Base-by-base conservation (phyloP, 2,329 filamentous ascomycete genomes). In the Sporothrix mexicana region DNA sequence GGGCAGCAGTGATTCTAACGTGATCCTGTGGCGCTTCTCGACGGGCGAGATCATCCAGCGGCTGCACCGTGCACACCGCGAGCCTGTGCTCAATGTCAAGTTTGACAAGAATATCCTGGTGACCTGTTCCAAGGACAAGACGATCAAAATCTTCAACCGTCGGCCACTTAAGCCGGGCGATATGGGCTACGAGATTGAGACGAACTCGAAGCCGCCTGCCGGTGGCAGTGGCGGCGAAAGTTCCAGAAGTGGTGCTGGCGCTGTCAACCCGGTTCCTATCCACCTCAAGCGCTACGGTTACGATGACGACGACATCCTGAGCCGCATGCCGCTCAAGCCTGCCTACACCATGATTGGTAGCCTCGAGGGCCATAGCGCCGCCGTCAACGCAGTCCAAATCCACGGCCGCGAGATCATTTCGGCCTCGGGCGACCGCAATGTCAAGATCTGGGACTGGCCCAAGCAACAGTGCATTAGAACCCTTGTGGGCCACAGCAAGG, bases 71-170 rank as follows among this genome's bases (percentile, higher is more conserved):
- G 95, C 95, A 0, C 96, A 99, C 80, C 85, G 86, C 43, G 96
- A 99, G 81, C 97, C 95, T 0, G 95, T 99, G 0, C 85, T 99
- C 17, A 98, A 98, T 78, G 90, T 99, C 72, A 90, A 93, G 74
- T 99, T 98, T 77, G 95, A 98, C 79, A 91, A 93, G 76, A 89
- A 93, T 9, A 97, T 97, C 75, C 86, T 99, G 3, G 94, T 98
- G 13, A 99, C 96, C 0, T 98, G 96, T 78, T 98, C 95, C 67
- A 99, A 99, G 80, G 96, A 99, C 81, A 97, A 95, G 81, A 92
- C 92, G 0, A 97, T 99, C 85, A 98, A 98, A 81, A 91, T 99
- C 20, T 99, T 97, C 88, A 98, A 95, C 80, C 90, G 96, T 5
- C 87, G 85, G 20, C 85, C 90, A 20, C 83, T 97, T n/a, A 83